A percentile compares a stretch with the other conserved stretches of the same genome.
Conservation (phyloP, 768 basidiomycete genomes). For the Imleria badia region DNA sequence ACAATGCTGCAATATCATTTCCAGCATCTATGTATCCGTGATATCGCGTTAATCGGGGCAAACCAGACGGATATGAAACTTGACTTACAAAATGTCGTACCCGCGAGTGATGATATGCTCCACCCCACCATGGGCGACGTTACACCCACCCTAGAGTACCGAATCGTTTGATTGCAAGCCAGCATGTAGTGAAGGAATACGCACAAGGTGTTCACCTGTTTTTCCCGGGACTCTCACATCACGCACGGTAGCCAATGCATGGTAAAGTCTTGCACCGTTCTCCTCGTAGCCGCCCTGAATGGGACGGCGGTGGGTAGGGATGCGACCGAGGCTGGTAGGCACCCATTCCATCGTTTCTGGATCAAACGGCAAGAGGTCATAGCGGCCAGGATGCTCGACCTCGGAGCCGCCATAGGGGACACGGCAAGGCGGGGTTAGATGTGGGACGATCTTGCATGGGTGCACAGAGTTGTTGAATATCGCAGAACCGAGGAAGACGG, state of each 20-base stretch:
- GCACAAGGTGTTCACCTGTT: conserved; percentile 65
- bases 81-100: conserved; percentile 46
- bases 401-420: conserved; percentile 69
- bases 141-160: conserved; percentile 38
- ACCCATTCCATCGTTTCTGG: conserved; percentile 75
- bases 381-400: conserved; percentile 60
- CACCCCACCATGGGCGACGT: conserved; percentile 38
- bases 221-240: conserved; percentile 71
- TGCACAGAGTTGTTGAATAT: conserved; percentile 67
- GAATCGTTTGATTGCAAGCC: not conserved
- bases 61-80: not conserved
- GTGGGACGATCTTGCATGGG: conserved; percentile 77
- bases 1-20: conserved; percentile 9
- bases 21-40: conserved; percentile 41
- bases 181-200: conserved; percentile 16
- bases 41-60: not conserved
- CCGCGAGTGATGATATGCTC: conserved; percentile 39
- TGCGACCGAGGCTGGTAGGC: conserved; percentile 53
- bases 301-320: conserved; percentile 56
- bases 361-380: conserved; percentile 72
- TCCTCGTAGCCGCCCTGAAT: conserved; percentile 80
- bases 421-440: conserved; percentile 48
- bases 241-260: conserved; percentile 54
- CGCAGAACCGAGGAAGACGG: conserved; percentile 74
- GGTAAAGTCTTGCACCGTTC: conserved; percentile 62